Evolutionary conservation across 768 basidiomycete genomes (phyloP).

Genomic region (Sporobolomyces phaffii): DNA sequence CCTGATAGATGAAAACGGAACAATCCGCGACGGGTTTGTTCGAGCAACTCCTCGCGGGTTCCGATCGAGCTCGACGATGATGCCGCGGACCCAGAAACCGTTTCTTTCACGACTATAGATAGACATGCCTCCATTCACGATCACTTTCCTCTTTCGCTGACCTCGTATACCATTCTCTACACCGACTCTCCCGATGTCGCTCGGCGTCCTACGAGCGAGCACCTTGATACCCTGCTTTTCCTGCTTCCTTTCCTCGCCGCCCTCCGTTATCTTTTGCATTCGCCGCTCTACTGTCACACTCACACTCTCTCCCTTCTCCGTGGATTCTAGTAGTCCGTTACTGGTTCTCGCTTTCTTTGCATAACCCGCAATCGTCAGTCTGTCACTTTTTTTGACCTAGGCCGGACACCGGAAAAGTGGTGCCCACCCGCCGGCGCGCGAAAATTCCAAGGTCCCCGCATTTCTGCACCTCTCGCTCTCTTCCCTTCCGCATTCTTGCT

Average conservation of each 20-base stretch:
- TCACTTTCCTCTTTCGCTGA: not conserved
- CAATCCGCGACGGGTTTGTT: conserved; percentile 75
- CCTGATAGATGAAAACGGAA: conserved; percentile 60
- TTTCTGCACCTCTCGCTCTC: not conserved
- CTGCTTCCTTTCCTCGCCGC: not conserved
- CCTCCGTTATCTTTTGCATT: no score
- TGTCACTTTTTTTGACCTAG: not conserved
- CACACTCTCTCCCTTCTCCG: no score
- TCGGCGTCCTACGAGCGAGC: no score
- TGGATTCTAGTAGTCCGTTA: no score
- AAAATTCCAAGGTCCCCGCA: no score
- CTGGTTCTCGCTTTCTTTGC: not conserved
- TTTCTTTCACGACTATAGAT: not conserved
- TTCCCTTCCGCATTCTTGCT: not conserved
- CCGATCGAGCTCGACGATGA: conserved; percentile 43
- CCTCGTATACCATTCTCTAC: not conserved
- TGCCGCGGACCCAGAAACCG: not conserved
- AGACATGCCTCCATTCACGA: not conserved
- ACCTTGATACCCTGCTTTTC: not conserved
- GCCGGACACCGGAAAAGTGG: no score
- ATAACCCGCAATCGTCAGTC: no score
- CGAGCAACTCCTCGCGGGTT: conserved; percentile 76
- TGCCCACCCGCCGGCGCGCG: no score
- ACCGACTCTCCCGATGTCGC: no score
- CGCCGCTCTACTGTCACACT: no score